phyloP scores from a whole-genome alignment of 192 early-diverging fungal genomes.

The Entomortierella chlamydospora region DNA sequence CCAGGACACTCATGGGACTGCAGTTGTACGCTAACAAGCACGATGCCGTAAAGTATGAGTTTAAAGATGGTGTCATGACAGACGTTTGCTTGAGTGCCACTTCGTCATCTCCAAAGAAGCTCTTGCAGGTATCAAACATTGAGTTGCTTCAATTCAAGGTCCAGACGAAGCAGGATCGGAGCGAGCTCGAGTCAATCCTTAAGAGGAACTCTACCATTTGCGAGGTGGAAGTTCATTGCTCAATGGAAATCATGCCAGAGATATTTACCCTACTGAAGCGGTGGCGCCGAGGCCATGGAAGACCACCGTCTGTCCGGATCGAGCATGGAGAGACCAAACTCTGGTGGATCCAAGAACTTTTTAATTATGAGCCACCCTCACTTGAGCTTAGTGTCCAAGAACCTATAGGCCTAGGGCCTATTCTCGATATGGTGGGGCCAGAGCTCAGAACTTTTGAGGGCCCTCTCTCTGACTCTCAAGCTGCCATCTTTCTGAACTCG shows the following conservation, averaged over 20 bases:
- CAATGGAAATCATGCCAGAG: not conserved
- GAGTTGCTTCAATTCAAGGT: conserved; percentile 6
- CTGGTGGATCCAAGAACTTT: not conserved
- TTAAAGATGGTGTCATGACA: not conserved
- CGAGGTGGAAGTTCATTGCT: conserved; percentile 9
- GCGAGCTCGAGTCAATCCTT: conserved; percentile 6
- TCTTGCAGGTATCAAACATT: conserved; percentile 12
- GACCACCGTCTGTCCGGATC: not conserved
- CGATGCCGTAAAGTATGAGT: conserved; percentile 4
- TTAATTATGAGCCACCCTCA: not conserved
- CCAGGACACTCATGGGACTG: not conserved
- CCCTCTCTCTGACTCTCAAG: not conserved
- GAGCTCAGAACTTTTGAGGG: not conserved
- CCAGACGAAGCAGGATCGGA: not conserved
- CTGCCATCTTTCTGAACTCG: not conserved
- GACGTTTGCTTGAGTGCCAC: not conserved
- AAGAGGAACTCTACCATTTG: conserved; percentile 11
- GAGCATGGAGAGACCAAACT: not conserved
- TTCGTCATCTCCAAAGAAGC: conserved; percentile 3
- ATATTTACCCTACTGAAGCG: not conserved
- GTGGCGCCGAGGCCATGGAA: not conserved
- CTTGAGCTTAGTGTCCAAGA: not conserved
- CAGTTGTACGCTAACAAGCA: not conserved
- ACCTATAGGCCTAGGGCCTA: not conserved
- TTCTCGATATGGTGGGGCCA: not conserved